Conservation (phyloP, 1,284 basidiomycete genomes). For the Cryptococcus deneoformans region DNA sequence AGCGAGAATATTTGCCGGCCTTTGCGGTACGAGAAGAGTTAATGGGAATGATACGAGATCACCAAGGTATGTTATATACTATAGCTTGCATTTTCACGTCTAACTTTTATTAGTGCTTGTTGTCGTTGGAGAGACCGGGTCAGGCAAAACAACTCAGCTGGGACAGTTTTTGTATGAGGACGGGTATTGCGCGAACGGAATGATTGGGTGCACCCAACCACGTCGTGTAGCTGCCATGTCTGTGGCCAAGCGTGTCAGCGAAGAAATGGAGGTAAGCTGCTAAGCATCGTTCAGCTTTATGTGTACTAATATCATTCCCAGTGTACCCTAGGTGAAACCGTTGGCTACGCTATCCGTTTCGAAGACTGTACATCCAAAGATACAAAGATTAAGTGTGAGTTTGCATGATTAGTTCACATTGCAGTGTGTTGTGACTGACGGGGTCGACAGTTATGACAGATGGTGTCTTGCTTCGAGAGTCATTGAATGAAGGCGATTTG, state of each 20-base stretch:
- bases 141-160: conserved; percentile 93
- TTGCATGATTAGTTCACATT: too few species aligned
- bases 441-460: conserved; percentile 83
- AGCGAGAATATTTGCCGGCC: conserved; percentile 94
- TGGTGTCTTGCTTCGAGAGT: conserved; percentile 92
- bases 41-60: conserved; percentile 85
- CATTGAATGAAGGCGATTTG: conserved; percentile 90
- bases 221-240: conserved; percentile 98
- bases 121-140: conserved; percentile 92
- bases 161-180: conserved; percentile 95
- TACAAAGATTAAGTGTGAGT: conserved; percentile 91
- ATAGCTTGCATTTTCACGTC: not conserved
- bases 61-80: conserved; percentile 69
- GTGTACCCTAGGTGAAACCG: conserved; percentile 81
- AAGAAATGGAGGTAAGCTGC: conserved; percentile 66
- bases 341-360: conserved; percentile 97
- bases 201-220: conserved; percentile 95
- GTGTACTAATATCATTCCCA: conserved; percentile 33
- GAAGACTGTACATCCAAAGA: conserved; percentile 91
- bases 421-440: not conserved
- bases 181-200: conserved; percentile 82
- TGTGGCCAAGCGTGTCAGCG: conserved; percentile 96
- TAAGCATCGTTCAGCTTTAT: not conserved
- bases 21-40: conserved; percentile 97
- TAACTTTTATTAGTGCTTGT: conserved; percentile 63